phyloP scores from a whole-genome alignment of 805 yeast genomes.

The Dipodascus albidus region DNA sequence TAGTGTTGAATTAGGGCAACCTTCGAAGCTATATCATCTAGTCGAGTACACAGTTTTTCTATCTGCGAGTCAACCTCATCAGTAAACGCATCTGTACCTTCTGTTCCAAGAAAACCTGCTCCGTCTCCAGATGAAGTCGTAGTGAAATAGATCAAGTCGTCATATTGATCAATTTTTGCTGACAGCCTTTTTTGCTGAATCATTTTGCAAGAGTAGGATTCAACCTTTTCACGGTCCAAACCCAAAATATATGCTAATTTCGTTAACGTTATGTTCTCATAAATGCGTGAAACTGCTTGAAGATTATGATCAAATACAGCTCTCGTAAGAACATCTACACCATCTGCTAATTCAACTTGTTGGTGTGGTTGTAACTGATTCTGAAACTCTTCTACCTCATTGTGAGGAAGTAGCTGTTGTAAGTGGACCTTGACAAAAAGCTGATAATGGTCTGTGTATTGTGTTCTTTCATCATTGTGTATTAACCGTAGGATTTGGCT shows the following conservation, averaged over 20 bases:
- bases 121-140: background rate
- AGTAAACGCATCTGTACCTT: background rate
- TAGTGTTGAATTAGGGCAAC: slow-evolving; percentile 2
- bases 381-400: slow-evolving; percentile 16
- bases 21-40: slow-evolving; percentile 15
- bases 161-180: slow-evolving; percentile 23
- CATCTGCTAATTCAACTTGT: slow-evolving; percentile 13
- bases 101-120: no score
- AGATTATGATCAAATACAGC: slow-evolving; percentile 26
- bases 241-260: slow-evolving; percentile 19
- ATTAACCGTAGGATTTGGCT: slow-evolving; percentile 17
- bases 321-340: slow-evolving; percentile 19
- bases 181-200: slow-evolving; percentile 20
- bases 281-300: slow-evolving; percentile 22
- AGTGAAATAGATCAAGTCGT: slow-evolving; percentile 15
- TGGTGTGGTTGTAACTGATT: slow-evolving; percentile 13
- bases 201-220: slow-evolving; percentile 22
- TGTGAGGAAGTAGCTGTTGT: slow-evolving; percentile 17
- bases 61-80: slow-evolving; percentile 8
- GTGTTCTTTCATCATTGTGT: slow-evolving; percentile 20
- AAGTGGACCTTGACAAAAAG: slow-evolving; percentile 20
- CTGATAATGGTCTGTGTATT: slow-evolving; percentile 7
- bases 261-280: slow-evolving; percentile 18
- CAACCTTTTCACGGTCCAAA: slow-evolving; percentile 17
- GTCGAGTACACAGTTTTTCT: slow-evolving; percentile 11